Conservation (phyloP, 441 rosid species). For the Croton setiger region DNA sequence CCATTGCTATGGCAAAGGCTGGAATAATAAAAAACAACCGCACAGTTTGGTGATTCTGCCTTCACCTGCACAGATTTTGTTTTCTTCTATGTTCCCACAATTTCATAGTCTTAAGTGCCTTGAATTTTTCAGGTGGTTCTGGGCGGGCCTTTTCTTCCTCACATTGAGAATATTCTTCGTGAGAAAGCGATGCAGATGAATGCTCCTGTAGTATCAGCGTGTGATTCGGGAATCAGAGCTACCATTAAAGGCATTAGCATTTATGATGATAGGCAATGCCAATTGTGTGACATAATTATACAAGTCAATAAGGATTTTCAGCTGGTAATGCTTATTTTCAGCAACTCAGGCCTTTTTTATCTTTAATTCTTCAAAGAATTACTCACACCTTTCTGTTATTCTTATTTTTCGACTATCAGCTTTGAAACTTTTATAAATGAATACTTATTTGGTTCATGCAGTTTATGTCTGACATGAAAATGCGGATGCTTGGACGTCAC, state of each 20-base stretch:
- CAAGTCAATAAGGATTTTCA: constrained; percentile 39
- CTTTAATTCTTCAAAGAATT: neutral
- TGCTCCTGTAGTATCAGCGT: constrained; percentile 54
- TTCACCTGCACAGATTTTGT: neutral
- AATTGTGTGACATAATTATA: constrained; percentile 56
- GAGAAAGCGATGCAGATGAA: constrained; percentile 47
- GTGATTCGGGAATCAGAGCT: constrained; percentile 48
- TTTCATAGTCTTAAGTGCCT: constrained; percentile 9
- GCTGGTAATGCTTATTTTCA: constrained; percentile 36
- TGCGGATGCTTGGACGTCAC: constrained; percentile 80
- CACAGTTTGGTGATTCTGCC: constrained; percentile 76
- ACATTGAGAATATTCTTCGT: constrained; percentile 51
- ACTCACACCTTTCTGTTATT: neutral
- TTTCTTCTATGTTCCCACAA: neutral
- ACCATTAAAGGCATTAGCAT: constrained; percentile 45
- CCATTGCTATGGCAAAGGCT: constrained; percentile 77
- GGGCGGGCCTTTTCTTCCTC: constrained; percentile 78
- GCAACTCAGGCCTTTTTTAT: neutral
- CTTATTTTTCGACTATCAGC: neutral
- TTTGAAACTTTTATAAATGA: neutral
- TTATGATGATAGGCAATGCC: constrained; percentile 46
- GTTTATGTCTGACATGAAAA: constrained; percentile 55
- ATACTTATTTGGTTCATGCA: constrained; percentile 25
- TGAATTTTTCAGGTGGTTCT: constrained; percentile 49
- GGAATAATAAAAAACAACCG: constrained; percentile 71